phyloP scores from a whole-genome alignment of 805 yeast genomes.

The Saccharomycopsis guyanensis region DNA sequence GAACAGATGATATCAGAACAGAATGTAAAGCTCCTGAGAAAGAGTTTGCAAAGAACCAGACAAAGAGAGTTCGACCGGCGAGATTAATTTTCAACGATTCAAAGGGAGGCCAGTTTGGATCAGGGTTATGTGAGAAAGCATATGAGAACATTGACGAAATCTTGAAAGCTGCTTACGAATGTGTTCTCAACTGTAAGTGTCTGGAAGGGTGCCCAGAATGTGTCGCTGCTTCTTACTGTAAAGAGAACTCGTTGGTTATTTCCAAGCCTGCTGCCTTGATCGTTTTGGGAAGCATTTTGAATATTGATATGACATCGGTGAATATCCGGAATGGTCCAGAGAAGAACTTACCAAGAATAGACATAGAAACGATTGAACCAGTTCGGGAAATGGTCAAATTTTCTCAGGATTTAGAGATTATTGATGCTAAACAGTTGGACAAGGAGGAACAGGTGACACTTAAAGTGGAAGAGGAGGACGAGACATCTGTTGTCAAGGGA shows the following conservation, averaged over 20 bases:
- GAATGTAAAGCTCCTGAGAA: constrained; percentile 98
- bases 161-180: constrained; percentile 47
- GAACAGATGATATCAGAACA: constrained; percentile 72
- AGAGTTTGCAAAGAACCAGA: constrained; percentile 75
- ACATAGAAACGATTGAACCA: constrained; percentile 61
- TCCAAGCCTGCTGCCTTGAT: constrained; percentile 82
- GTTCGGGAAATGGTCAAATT: constrained; percentile 49
- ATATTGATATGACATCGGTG: constrained; percentile 33
- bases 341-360: constrained; percentile 17
- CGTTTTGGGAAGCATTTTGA: constrained; percentile 55
- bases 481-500: too few relatives aligned
- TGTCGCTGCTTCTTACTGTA: constrained; percentile 75
- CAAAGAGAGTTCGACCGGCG: constrained; percentile 75
- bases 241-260: constrained; percentile 72
- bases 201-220: constrained; percentile 72
- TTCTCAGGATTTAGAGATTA: constrained; percentile 51
- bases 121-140: constrained; percentile 73
- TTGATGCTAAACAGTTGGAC: constrained; percentile 31
- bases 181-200: constrained; percentile 59
- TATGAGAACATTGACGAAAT: constrained; percentile 71
- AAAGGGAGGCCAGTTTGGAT: constrained; percentile 71
- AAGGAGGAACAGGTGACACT: constrained; percentile 17
- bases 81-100: constrained; percentile 78
- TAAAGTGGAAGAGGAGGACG: constrained; percentile 11
- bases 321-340: constrained; percentile 16